Conservation (phyloP, 1,284 basidiomycete genomes). For the Amylostereum areolatum region DNA sequence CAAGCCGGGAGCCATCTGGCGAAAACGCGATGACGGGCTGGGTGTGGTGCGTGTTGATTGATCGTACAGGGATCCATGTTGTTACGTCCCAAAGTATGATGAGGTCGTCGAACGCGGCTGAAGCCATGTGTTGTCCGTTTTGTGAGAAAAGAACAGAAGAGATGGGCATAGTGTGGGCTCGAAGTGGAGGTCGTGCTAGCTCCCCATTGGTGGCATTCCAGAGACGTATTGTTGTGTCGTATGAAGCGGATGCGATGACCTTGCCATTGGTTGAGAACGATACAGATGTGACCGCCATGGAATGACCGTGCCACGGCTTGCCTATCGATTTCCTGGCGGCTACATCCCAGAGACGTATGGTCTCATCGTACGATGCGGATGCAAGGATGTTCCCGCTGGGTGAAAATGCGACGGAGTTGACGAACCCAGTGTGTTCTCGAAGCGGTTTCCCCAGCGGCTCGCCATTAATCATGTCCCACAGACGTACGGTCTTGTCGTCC, state of each 20-base stretch:
- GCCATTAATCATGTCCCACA: conserved; percentile 3
- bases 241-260: conserved; percentile 20
- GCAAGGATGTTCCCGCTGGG: conserved; percentile 8
- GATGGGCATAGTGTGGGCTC: conserved; percentile 9
- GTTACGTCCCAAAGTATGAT: not conserved
- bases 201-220: conserved; percentile 18
- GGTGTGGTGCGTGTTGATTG: conserved; percentile 13
- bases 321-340: conserved; percentile 13
- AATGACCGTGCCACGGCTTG: conserved; percentile 4
- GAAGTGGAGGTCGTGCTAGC: not conserved
- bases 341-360: conserved; percentile 21
- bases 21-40: conserved; percentile 28
- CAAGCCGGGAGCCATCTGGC: conserved; percentile 23
- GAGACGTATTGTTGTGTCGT: conserved; percentile 19
- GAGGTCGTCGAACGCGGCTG: not conserved
- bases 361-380: conserved; percentile 17
- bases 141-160: conserved; percentile 7
- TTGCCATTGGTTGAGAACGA: conserved; percentile 13
- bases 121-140: conserved; percentile 1
- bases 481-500: conserved; percentile 17
- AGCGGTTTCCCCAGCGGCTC: conserved; percentile 13
- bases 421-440: conserved; percentile 18
- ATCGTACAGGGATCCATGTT: not conserved
- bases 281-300: conserved; percentile 2
- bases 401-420: conserved; percentile 10